A percentile compares a stretch with the other conserved stretches of the same genome.
Conservation (phyloP, 352 stramenopile genomes). For the Phytophthora fragariaefolia region DNA sequence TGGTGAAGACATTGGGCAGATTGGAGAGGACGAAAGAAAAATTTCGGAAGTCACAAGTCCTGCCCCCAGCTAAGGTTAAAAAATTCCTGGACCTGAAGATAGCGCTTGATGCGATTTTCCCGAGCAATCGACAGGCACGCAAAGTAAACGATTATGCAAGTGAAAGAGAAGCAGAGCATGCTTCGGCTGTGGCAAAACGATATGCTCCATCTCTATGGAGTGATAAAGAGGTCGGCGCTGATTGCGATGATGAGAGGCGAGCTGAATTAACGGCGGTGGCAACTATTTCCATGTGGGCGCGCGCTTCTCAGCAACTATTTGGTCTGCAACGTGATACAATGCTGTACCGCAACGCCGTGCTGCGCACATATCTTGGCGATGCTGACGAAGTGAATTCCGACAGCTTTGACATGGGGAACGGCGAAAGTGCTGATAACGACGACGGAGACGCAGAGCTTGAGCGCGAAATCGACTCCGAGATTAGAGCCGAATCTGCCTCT, state of each 20-base stretch:
- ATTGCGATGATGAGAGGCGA: slow-evolving; percentile 24
- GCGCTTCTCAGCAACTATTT: slow-evolving; percentile 44
- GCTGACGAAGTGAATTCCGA: slow-evolving; percentile 9
- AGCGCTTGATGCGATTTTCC: slow-evolving; percentile 41
- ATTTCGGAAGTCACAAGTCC: slow-evolving; percentile 48
- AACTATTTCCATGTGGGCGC: slow-evolving; percentile 45
- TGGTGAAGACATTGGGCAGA: slow-evolving; percentile 56
- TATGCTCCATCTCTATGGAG: slow-evolving; percentile 25
- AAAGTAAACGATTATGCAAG: not conserved
- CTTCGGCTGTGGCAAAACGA: slow-evolving; percentile 18
- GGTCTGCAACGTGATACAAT: slow-evolving; percentile 29
- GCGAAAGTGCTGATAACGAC: not conserved
- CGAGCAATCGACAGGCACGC: slow-evolving; percentile 16
- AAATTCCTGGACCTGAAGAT: slow-evolving; percentile 33
- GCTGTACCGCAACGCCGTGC: slow-evolving; percentile 43
- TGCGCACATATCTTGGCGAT: slow-evolving; percentile 28
- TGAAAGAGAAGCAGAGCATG: not conserved
- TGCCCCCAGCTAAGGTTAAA: slow-evolving; percentile 38
- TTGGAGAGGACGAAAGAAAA: slow-evolving; percentile 60
- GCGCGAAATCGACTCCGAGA: slow-evolving; percentile 15
- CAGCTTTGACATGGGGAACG: slow-evolving; percentile 3
- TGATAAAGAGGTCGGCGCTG: not conserved
- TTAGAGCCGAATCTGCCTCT: slow-evolving; percentile 1
- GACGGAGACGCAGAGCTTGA: slow-evolving; percentile 10
- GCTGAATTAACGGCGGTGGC: slow-evolving; percentile 19